These are phyloP conservation scores for Naematelia encephala DNA, from an alignment of 768 basidiomycete genomes.

Conservation along the genomic window DNA sequence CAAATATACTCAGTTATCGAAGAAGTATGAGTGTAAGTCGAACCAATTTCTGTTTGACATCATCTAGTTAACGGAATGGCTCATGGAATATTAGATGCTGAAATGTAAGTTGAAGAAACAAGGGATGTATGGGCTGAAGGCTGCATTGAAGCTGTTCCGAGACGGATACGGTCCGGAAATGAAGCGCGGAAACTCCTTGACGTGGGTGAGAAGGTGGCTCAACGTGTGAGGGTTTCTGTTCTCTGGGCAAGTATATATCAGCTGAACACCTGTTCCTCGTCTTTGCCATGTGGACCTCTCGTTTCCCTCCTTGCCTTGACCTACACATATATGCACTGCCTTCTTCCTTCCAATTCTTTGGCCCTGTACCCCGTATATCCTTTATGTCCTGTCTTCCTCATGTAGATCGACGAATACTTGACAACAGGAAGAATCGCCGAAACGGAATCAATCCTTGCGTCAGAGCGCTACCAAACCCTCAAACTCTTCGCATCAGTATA, in stretches of 20 bases:
- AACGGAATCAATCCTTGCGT: constrained; percentile 36
- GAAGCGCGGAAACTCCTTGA: constrained; percentile 42
- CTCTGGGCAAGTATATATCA: no score
- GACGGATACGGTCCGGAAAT: constrained; percentile 40
- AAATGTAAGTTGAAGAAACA: constrained; percentile 20
- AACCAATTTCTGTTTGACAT: background rate
- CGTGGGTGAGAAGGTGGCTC: constrained; percentile 46
- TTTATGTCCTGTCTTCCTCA: background rate
- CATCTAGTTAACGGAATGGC: background rate
- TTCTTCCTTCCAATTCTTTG: no score
- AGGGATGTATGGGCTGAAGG: background rate
- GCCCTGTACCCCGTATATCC: background rate
- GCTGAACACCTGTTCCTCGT: background rate
- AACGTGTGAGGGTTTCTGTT: no score
- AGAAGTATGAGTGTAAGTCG: constrained; percentile 46
- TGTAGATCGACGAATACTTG: constrained; percentile 48
- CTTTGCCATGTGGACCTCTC: background rate
- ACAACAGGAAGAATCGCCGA: constrained; percentile 37
- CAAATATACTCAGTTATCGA: constrained; percentile 48
- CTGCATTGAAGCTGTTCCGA: constrained; percentile 44
- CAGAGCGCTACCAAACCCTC: constrained; percentile 35
- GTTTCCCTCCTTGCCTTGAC: no score
- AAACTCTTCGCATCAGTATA: constrained; percentile 44
- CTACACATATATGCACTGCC: no score
- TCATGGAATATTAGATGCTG: constrained; percentile 22